Evolutionary conservation across 768 basidiomycete genomes (phyloP).

Genomic region (Lactarius hengduanensis): DNA sequence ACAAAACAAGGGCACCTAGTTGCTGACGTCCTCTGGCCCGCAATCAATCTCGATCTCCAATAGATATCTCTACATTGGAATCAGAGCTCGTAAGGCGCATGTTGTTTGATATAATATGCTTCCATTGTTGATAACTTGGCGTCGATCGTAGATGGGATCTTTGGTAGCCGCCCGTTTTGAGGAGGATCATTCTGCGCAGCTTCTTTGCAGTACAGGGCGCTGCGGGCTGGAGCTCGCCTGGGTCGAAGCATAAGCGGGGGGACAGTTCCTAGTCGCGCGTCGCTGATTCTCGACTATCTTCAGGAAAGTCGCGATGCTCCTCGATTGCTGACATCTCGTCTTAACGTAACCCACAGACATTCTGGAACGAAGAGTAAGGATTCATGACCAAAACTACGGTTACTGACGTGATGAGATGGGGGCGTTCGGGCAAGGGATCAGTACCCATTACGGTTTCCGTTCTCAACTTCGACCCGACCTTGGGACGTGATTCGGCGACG

Average conservation of each 20-base stretch:
- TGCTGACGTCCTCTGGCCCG: neutral
- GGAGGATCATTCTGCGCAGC: constrained; percentile 24
- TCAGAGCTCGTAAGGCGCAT: constrained; percentile 19
- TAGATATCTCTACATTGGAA: constrained; percentile 21
- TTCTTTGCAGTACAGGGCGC: constrained; percentile 18
- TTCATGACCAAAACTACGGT: constrained; percentile 22
- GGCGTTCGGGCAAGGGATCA: constrained; percentile 20
- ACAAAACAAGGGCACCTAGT: constrained; percentile 12
- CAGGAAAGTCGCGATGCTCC: constrained; percentile 9
- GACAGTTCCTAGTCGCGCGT: neutral
- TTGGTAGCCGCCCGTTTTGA: constrained; percentile 18
- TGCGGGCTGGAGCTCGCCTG: constrained; percentile 16
- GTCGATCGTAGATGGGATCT: constrained; percentile 18
- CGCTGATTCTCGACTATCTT: constrained; percentile 22
- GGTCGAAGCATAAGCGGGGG: constrained; percentile 14
- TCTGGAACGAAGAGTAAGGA: constrained; percentile 23
- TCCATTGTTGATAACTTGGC: neutral
- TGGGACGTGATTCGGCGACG: constrained; percentile 21
- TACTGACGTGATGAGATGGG: constrained; percentile 11
- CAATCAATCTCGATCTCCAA: constrained; percentile 23
- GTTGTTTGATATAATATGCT: neutral
- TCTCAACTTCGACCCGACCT: constrained; percentile 21
- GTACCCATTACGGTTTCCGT: constrained; percentile 2
- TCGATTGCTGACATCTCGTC: neutral
- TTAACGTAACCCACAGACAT: constrained; percentile 6